These are phyloP conservation scores for Microthlaspi erraticum DNA, from an alignment of 345 rosid genomes.

Conservation along the genomic window DNA sequence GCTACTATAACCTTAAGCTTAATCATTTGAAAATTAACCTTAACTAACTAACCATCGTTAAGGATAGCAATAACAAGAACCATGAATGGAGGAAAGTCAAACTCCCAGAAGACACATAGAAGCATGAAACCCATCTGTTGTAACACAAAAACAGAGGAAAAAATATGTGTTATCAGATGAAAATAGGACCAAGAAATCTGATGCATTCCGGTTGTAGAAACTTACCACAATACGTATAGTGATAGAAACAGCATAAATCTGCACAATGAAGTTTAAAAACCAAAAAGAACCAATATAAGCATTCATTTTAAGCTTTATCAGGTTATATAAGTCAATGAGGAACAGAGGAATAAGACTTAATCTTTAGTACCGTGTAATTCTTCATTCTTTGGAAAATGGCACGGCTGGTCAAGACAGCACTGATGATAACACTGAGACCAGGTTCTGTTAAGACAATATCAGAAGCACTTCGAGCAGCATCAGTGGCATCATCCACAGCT, in stretches of 20 bases:
- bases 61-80: constrained; percentile 70
- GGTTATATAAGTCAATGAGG: constrained; percentile 1
- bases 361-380: constrained; percentile 64
- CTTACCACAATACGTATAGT: constrained; percentile 71
- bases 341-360: no score
- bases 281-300: not conserved
- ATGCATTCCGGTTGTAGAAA: constrained; percentile 4
- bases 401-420: constrained; percentile 64
- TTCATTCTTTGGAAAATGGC: constrained; percentile 73
- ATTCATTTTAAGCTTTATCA: constrained; percentile 1
- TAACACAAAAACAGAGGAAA: constrained; percentile 8
- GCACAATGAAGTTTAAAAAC: constrained; percentile 20
- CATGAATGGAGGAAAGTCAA: constrained; percentile 77
- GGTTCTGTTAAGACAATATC: constrained; percentile 70
- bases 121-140: constrained; percentile 70
- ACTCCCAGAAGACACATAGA: constrained; percentile 63
- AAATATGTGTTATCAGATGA: not conserved
- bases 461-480: constrained; percentile 66
- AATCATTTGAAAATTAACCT: not conserved
- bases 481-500: constrained; percentile 70
- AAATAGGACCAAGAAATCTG: not conserved
- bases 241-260: constrained; percentile 75
- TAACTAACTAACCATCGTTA: constrained; percentile 59
- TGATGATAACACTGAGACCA: constrained; percentile 64
- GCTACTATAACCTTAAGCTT: not conserved